phyloP scores from a whole-genome alignment of 73 alveolate species.

The Tetrahymena borealis region DNA sequence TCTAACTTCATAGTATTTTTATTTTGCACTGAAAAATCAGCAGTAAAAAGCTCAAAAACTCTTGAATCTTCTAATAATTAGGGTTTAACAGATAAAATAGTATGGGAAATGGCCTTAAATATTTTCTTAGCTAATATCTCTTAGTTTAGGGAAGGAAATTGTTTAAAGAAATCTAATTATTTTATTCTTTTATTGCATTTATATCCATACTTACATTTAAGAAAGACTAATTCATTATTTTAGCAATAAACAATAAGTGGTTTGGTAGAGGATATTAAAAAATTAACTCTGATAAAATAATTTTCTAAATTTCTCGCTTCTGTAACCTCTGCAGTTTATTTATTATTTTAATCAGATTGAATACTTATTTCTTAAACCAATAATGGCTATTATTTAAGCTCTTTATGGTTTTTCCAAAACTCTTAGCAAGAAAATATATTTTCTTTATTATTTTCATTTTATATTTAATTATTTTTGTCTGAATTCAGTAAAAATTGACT shows the following conservation, averaged over 20 bases:
- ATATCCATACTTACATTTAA: not conserved
- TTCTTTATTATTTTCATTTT: not conserved
- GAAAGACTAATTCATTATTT: not conserved
- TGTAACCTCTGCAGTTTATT: not conserved
- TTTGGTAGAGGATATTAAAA: not conserved
- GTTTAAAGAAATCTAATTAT: not conserved
- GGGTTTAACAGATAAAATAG: not conserved
- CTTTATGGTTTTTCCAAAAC: not conserved
- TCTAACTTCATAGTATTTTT: not conserved
- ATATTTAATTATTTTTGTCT: not conserved
- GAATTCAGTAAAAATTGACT: not conserved
- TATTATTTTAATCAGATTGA: not conserved
- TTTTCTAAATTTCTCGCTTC: not conserved
- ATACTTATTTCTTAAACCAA: not conserved
- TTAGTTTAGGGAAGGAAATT: not conserved
- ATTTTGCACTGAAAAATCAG: not conserved
- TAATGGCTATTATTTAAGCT: not conserved
- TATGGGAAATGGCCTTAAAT: not conserved
- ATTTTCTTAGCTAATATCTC: not conserved
- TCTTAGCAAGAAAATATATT: not conserved
- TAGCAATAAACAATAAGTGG: not conserved
- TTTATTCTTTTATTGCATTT: not conserved
- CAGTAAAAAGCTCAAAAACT: not conserved
- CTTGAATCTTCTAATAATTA: not conserved
- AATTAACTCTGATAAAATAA: not conserved